Percentiles rank a stretch among this genome's conserved stretches.
phyloP scores from a whole-genome alignment of 495 filamentous ascomycete genomes.

The Copromyces sp. region DNA sequence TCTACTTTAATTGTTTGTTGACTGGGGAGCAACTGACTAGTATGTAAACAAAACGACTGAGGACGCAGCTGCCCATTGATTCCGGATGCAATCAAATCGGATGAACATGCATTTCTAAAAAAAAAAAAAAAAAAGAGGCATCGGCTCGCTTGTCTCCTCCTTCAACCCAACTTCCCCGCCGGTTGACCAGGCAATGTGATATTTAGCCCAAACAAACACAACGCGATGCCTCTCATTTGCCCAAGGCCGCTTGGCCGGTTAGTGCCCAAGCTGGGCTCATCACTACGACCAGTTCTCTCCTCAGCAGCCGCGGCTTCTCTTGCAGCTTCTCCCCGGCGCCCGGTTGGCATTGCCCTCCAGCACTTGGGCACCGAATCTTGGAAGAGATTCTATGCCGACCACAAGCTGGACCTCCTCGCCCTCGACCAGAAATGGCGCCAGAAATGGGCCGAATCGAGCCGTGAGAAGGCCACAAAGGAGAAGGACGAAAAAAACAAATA shows the following conservation, averaged over 20 bases:
- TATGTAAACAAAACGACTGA: neutral
- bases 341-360: conserved; percentile 3
- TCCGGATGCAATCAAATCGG: neutral
- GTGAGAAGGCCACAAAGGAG: neutral
- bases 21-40: neutral
- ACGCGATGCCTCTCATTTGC: conserved; percentile 20
- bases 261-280: conserved; percentile 11
- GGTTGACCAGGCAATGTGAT: neutral
- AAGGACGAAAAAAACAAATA: conserved; percentile 46
- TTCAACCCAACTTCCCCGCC: neutral
- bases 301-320: neutral
- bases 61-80: neutral
- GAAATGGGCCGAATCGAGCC: conserved; percentile 19
- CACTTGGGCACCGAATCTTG: conserved; percentile 5
- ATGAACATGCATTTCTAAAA: neutral
- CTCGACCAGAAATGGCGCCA: conserved; percentile 70
- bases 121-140: neutral
- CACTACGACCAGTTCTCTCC: neutral
- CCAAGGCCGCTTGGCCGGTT: conserved; percentile 23
- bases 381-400: conserved; percentile 21
- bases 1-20: neutral
- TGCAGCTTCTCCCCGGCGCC: neutral
- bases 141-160: neutral
- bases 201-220: conserved; percentile 8
- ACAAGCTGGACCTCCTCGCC: conserved; percentile 49